Conservation (phyloP, 106 monocot genomes). For the Hemerocallis citrina region DNA sequence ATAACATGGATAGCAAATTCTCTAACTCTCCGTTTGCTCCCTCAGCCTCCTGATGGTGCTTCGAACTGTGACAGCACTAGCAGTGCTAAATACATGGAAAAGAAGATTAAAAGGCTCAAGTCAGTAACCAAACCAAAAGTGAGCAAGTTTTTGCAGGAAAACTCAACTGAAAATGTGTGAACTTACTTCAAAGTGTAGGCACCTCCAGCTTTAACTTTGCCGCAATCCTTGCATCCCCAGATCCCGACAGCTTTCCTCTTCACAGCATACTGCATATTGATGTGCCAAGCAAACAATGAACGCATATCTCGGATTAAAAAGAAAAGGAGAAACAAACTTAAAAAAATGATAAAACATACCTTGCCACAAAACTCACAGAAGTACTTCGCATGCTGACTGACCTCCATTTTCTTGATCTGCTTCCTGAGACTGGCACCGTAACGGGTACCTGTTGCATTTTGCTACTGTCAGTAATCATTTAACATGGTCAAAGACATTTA, state of each 20-base stretch:
- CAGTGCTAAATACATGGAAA: conserved; percentile 3
- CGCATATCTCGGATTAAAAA: too few relatives aligned
- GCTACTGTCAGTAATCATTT: not conserved
- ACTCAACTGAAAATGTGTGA: not conserved
- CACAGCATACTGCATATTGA: conserved; percentile 10
- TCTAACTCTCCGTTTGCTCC: conserved; percentile 23
- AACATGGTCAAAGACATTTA: not conserved
- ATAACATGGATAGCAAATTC: too few relatives aligned
- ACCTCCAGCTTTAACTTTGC: conserved; percentile 11
- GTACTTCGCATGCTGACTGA: conserved; percentile 59
- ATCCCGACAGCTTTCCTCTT: conserved; percentile 10
- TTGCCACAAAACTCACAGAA: conserved; percentile 70
- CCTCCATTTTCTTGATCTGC: conserved; percentile 68
- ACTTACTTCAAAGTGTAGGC: conserved; percentile 11
- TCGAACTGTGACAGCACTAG: conserved; percentile 24
- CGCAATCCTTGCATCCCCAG: conserved; percentile 14
- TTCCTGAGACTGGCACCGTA: conserved; percentile 68
- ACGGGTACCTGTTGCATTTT: conserved; percentile 27
- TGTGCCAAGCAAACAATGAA: not conserved
- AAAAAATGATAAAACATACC: conserved; percentile 10
- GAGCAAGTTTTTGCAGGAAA: not conserved
- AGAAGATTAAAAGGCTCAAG: not conserved
- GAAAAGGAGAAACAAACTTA: not conserved
- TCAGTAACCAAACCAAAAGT: not conserved
- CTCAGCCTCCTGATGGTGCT: conserved; percentile 27